These are phyloP conservation scores for Dictyostelium purpureum DNA, from an alignment of 78 protist genomes.

Conservation along the genomic window DNA sequence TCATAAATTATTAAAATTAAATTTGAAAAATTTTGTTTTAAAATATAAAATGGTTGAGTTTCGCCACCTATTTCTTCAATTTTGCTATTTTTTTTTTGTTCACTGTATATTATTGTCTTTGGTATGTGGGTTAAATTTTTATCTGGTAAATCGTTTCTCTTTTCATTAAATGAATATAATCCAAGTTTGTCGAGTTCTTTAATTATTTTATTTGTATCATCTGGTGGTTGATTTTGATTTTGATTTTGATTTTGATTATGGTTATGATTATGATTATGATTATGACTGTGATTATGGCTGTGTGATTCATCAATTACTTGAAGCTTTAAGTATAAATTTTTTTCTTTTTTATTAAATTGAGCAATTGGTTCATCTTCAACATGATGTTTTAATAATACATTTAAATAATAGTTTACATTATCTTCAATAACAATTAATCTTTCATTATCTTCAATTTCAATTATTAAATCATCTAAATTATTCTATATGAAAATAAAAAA, in stretches of 20 bases:
- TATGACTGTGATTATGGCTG: background rate
- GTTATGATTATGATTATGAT: background rate
- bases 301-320: background rate
- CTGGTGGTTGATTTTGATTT: background rate
- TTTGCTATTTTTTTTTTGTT: no score
- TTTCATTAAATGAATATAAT: background rate
- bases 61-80: background rate
- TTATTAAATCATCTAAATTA: background rate
- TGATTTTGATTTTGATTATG: background rate
- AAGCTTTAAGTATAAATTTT: background rate
- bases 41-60: background rate
- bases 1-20: background rate
- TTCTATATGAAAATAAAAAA: background rate
- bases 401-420: background rate
- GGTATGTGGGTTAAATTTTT: background rate
- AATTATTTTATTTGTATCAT: background rate
- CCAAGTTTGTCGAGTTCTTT: constrained; percentile 9
- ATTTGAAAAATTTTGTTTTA: background rate
- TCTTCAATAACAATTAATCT: background rate
- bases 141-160: background rate
- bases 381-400: constrained; percentile 11
- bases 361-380: constrained; percentile 37
- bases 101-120: background rate
- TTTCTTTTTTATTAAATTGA: constrained; percentile 18
- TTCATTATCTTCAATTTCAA: constrained; percentile 43